Conservation (phyloP, 2,329 filamentous ascomycete species). For the Aspergillus transmontanensis region DNA sequence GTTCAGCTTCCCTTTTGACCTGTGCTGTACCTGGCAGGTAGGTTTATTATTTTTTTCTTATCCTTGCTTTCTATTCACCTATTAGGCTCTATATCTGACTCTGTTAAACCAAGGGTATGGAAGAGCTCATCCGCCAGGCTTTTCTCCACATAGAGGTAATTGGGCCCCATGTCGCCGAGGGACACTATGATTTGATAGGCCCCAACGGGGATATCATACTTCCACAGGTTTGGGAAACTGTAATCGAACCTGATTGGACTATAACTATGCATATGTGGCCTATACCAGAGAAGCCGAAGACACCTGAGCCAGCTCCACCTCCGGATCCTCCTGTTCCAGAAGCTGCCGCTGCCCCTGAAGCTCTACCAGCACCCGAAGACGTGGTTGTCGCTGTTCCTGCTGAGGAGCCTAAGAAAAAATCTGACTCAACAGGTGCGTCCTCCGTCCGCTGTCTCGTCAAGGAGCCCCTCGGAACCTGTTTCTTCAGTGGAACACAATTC, state of each 20-base stretch:
- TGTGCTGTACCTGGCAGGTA: conserved; percentile 84
- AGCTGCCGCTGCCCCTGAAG: conserved; percentile 21
- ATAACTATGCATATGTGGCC: conserved; percentile 71
- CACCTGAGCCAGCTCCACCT: conserved; percentile 38
- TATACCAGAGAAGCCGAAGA: conserved; percentile 55
- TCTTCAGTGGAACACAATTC: too few relatives aligned
- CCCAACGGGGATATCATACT: conserved; percentile 82
- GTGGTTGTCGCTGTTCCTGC: conserved; percentile 14
- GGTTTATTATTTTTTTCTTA: conserved; percentile 30
- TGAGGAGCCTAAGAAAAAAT: conserved; percentile 37
- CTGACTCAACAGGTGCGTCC: conserved; percentile 35
- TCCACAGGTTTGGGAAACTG: conserved; percentile 78
- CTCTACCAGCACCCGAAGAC: conserved; percentile 21
- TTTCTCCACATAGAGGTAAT: conserved; percentile 78
- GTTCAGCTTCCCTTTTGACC: conserved; percentile 85
- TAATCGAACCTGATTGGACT: conserved; percentile 75
- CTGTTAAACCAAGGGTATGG: conserved; percentile 67
- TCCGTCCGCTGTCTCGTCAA: neutral
- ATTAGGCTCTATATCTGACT: conserved; percentile 9
- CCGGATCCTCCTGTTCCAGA: conserved; percentile 28
- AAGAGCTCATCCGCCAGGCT: conserved; percentile 81
- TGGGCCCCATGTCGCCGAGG: conserved; percentile 73
- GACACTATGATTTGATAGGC: conserved; percentile 78
- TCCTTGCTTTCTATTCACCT: neutral
- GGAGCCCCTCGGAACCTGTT: neutral